phyloP scores from a whole-genome alignment of 75 land plant genomes.

The Azolla pinnata region DNA sequence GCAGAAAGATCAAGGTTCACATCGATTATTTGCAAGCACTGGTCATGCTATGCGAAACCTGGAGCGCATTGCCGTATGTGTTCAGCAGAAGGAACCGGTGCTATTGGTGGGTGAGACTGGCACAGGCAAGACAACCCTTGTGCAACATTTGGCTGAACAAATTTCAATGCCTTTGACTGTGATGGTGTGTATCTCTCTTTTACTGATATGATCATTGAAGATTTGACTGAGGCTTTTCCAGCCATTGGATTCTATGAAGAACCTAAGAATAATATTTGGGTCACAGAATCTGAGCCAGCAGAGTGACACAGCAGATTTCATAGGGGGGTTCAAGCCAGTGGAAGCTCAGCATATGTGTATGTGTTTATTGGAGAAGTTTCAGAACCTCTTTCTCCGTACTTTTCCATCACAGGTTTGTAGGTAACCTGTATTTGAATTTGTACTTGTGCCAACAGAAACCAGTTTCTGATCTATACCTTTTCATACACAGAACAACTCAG shows the following conservation, averaged over 20 bases:
- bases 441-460: not conserved
- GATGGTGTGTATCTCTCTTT: slow-evolving; percentile 39
- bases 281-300: slow-evolving; percentile 90
- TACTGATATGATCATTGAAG: not conserved
- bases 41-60: slow-evolving; percentile 54
- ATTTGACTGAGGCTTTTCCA: not conserved
- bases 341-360: slow-evolving; percentile 62
- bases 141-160: slow-evolving; percentile 67
- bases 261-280: not conserved
- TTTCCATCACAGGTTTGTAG: slow-evolving; percentile 52
- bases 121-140: slow-evolving; percentile 96
- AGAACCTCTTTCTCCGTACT: slow-evolving; percentile 45
- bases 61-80: slow-evolving; percentile 74
- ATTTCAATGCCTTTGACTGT: slow-evolving; percentile 66
- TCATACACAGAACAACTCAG: slow-evolving; percentile 39
- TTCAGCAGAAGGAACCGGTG: slow-evolving; percentile 82
- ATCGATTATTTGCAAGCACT: slow-evolving; percentile 51
- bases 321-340: slow-evolving; percentile 92
- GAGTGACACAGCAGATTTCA: slow-evolving; percentile 78
- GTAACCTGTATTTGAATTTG: not conserved
- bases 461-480: not conserved
- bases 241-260: not conserved
- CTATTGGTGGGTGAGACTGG: slow-evolving; percentile 99
- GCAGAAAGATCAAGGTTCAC: slow-evolving; percentile 6
- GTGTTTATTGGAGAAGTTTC: slow-evolving; percentile 62